Conservation (phyloP, 208 protist species). For the Porcisia hertigi region DNA sequence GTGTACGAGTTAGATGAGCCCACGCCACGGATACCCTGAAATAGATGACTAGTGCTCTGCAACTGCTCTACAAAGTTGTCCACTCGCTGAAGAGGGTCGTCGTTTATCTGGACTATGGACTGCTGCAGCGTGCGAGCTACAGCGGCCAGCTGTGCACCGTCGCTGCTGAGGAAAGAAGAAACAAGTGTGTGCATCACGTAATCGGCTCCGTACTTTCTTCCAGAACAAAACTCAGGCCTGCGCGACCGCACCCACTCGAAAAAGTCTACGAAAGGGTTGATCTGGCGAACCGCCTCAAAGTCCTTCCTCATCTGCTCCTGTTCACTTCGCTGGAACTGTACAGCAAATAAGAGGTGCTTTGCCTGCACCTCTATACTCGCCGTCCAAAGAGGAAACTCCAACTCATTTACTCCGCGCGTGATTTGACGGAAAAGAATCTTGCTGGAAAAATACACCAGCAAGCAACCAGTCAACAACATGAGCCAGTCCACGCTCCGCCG, state of each 20-base stretch:
- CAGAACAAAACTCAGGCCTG: conserved; percentile 61
- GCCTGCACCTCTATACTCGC: conserved; percentile 60
- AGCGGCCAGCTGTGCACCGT: conserved; percentile 33
- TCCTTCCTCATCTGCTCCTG: conserved; percentile 55
- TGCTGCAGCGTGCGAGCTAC: conserved; percentile 51
- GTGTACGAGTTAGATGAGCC: neutral
- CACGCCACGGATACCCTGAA: conserved; percentile 7
- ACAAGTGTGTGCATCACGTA: conserved; percentile 38
- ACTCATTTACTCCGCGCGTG: conserved; percentile 34
- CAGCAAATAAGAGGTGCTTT: conserved; percentile 63
- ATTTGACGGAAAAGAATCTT: conserved; percentile 61
- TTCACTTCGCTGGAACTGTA: conserved; percentile 57
- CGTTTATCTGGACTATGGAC: conserved; percentile 24
- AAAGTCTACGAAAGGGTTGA: conserved; percentile 59
- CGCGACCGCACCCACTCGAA: conserved; percentile 56
- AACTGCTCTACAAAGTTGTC: conserved; percentile 67
- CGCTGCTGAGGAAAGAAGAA: conserved; percentile 36
- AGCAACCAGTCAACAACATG: conserved; percentile 60
- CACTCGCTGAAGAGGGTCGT: conserved; percentile 40
- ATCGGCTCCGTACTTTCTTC: conserved; percentile 42
- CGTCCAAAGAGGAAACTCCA: conserved; percentile 66
- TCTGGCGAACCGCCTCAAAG: conserved; percentile 47
- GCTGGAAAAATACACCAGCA: conserved; percentile 54
- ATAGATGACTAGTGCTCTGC: conserved; percentile 14
- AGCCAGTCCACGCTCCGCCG: conserved; percentile 49